A percentile compares a stretch with the other conserved stretches of the same genome.
phyloP scores from a whole-genome alignment of 768 basidiomycete genomes.

The Xerocomellus intermedius region DNA sequence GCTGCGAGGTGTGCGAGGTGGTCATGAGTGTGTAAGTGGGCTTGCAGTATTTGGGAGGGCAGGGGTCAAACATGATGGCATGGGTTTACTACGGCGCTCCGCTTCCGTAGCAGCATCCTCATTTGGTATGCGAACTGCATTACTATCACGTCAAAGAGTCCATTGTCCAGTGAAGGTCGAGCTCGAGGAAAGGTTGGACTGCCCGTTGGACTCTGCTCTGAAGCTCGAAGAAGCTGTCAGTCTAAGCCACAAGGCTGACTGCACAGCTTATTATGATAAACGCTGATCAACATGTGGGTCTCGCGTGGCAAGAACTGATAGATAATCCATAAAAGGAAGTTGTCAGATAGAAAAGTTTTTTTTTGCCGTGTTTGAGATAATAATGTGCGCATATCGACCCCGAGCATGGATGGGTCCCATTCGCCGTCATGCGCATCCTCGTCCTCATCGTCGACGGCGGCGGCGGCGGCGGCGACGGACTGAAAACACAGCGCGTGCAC shows the following conservation, averaged over 20 bases:
- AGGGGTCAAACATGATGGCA: constrained; percentile 3
- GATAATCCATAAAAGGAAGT: constrained; percentile 19
- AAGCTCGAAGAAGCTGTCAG: too few species aligned
- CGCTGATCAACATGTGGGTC: constrained; percentile 13
- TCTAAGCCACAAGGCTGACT: background rate
- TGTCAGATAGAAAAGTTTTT: constrained; percentile 23
- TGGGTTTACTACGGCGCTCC: constrained; percentile 26
- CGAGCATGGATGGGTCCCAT: constrained; percentile 21
- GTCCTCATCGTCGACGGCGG: constrained; percentile 8
- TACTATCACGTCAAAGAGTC: background rate
- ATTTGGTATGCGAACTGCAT: constrained; percentile 11
- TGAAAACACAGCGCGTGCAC: background rate
- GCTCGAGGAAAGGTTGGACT: background rate
- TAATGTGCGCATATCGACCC: constrained; percentile 18
- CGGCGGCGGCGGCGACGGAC: background rate
- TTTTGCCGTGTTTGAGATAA: background rate
- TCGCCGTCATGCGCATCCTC: background rate
- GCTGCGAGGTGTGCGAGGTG: background rate
- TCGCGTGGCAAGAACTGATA: constrained; percentile 12
- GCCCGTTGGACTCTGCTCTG: background rate
- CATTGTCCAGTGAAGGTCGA: background rate
- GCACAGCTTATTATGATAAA: constrained; percentile 19
- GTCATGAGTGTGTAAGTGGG: constrained; percentile 12
- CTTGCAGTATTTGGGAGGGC: constrained; percentile 30
- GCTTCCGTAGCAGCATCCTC: constrained; percentile 17